Percentiles rank a stretch among this genome's conserved stretches.
Conservation (phyloP, 176 grass and related monocot species). For the Cenchrus americanus region DNA sequence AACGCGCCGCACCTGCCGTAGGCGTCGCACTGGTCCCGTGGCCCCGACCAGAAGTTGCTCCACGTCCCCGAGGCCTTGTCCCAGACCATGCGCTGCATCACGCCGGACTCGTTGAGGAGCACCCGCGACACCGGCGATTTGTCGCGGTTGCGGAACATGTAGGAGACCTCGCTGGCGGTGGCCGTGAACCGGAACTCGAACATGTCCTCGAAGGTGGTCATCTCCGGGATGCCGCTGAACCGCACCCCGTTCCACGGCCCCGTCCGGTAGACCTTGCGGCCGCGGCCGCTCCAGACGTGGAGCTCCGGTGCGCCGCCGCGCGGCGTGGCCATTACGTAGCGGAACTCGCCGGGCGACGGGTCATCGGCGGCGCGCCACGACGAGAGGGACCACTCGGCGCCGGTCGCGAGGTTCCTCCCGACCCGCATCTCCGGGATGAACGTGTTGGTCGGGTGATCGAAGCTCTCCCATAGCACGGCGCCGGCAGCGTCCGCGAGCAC, state of each 20-base stretch:
- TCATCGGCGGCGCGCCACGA: conserved; percentile 58
- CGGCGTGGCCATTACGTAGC: conserved; percentile 48
- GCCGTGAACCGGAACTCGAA: conserved; percentile 49
- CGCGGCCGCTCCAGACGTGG: not conserved
- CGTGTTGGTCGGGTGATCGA: conserved; percentile 65
- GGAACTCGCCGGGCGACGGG: conserved; percentile 45
- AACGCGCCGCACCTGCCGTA: conserved; percentile 58
- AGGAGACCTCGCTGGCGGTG: conserved; percentile 39
- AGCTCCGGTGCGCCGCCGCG: conserved; percentile 50
- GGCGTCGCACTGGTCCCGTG: conserved; percentile 51
- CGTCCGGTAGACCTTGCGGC: conserved; percentile 40
- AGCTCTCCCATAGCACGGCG: conserved; percentile 59
- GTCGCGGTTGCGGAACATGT: conserved; percentile 31
- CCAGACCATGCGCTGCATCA: conserved; percentile 60
- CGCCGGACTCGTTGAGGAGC: conserved; percentile 49
- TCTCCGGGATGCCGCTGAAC: conserved; percentile 60
- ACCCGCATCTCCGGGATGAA: conserved; percentile 45
- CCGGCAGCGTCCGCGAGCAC: conserved; percentile 34
- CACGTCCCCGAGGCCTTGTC: not conserved
- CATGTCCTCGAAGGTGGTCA: conserved; percentile 50
- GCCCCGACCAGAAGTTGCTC: conserved; percentile 51
- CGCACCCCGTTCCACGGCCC: conserved; percentile 61
- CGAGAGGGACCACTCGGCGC: conserved; percentile 42
- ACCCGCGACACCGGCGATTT: conserved; percentile 40
- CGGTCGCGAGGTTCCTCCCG: conserved; percentile 29